These are phyloP conservation scores for Penicillium sp. DNA, from an alignment of 2,329 filamentous ascomycete species.

Conservation along the genomic window DNA sequence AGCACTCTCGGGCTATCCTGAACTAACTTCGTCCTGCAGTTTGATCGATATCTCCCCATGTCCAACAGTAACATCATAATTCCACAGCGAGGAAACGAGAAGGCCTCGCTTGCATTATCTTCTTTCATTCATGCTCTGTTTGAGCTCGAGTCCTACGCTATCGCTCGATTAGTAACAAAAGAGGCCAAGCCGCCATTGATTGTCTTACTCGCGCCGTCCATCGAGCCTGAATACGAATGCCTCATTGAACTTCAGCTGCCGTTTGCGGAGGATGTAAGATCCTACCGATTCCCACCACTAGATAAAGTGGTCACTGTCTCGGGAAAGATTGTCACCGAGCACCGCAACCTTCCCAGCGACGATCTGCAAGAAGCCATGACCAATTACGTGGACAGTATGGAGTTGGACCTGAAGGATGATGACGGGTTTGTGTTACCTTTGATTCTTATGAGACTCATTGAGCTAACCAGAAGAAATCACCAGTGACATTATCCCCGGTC, in stretches of 20 bases:
- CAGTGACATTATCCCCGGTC: conserved; percentile 63
- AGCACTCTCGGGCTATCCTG: neutral
- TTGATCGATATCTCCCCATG: conserved; percentile 81
- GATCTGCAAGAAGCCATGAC: conserved; percentile 79
- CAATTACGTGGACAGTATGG: conserved; percentile 90
- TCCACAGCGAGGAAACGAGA: conserved; percentile 73
- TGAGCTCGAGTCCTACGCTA: conserved; percentile 79
- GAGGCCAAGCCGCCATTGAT: conserved; percentile 75
- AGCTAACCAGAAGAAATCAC: conserved; percentile 4
- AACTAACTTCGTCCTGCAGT: conserved; percentile 47
- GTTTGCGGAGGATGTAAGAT: conserved; percentile 86
- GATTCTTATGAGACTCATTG: neutral
- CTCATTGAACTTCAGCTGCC: conserved; percentile 87
- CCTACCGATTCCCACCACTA: conserved; percentile 87
- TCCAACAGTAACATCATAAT: conserved; percentile 76
- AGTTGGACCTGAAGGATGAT: conserved; percentile 71
- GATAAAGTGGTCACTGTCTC: conserved; percentile 85
- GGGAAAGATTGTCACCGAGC: conserved; percentile 74
- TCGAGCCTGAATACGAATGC: conserved; percentile 77
- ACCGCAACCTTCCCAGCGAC: conserved; percentile 76
- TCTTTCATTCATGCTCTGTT: conserved; percentile 84
- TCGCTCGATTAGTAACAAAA: conserved; percentile 82
- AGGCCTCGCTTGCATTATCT: conserved; percentile 78
- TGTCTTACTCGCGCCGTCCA: conserved; percentile 73
- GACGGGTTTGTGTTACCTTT: conserved; percentile 57